Evolutionary conservation across 75 land plant species (phyloP), one percentile per base, ranked within the genome.

Genomic region (Selaginella tamariscina): DNA sequence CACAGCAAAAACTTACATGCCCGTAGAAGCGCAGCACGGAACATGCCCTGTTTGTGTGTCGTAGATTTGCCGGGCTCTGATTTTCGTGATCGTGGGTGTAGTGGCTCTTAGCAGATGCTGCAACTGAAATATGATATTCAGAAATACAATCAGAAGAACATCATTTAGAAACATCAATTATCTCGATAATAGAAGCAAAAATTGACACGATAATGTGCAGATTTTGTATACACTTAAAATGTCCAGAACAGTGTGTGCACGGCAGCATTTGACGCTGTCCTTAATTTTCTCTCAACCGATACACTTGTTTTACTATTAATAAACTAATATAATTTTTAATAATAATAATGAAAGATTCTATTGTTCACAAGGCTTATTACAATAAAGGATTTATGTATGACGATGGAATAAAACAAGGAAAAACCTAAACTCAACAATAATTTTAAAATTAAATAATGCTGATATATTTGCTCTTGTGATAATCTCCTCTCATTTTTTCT

Each of bases 251-350:
- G 99, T 21, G 97, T 87, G 64, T 96, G 81, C 60, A 85, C 99
- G 20, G 99, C 99, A 31, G 99, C 99, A 80, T 95, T n/a, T 95
- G 71, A 95, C 99, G 30, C 97, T 96, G 31, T 95, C 99, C 73
- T 95, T 96, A 75, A 95, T 95, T 72, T 79, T 80, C 57, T 88
- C 84, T 32, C 97, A 83, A 8, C 90, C 81, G 84, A 84, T 76
- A 70, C 91, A 92, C 83, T 90, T 95, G 76, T 95, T 92, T 68
- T 90, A 76, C 57, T 91, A 95, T 68, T 91, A 92, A 71, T 95
- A 96, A 20, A 95, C 92, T 33, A 89, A 91, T 96, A 88, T 88
- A n/a, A n/a, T n/a, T n/a, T n/a, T n/a, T n/a, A n/a, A n/a, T n/a
- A n/a, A n/a, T n/a, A n/a, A n/a, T n/a, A n/a, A n/a, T n/a, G n/a